These are phyloP conservation scores for Botrytis aclada DNA, from an alignment of 2,329 filamentous ascomycete genomes.

Conservation along the genomic window DNA sequence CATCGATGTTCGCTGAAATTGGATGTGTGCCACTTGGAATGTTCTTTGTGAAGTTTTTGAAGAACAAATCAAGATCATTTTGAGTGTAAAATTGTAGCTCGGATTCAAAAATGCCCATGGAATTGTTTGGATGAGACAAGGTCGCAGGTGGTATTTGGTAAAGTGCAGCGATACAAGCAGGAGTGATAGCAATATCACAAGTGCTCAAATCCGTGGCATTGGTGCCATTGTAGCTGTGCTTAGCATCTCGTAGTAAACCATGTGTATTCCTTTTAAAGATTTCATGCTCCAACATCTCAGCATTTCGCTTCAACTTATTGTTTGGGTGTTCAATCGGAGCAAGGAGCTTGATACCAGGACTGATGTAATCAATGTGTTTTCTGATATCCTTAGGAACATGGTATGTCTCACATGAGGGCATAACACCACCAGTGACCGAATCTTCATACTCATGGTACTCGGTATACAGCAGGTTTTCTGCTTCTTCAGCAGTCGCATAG, in stretches of 20 bases:
- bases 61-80: conserved; percentile 40
- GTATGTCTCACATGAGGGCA: conserved; percentile 41
- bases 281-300: conserved; percentile 1
- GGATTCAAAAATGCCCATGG: conserved; percentile 41
- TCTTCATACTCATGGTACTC: conserved; percentile 46
- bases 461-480: conserved; percentile 40
- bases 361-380: conserved; percentile 51
- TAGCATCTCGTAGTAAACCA: neutral
- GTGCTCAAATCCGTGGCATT: conserved; percentile 46
- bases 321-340: conserved; percentile 40
- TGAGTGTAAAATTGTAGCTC: conserved; percentile 40
- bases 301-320: conserved; percentile 21
- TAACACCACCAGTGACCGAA: conserved; percentile 32
- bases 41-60: conserved; percentile 31
- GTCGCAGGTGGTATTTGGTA: conserved; percentile 38
- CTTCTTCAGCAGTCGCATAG: conserved; percentile 39
- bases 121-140: conserved; percentile 32
- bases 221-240: neutral
- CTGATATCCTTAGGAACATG: conserved; percentile 47
- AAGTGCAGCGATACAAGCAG: conserved; percentile 34
- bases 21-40: conserved; percentile 38
- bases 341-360: conserved; percentile 44
- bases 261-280: conserved; percentile 16
- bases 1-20: conserved; percentile 38
- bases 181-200: conserved; percentile 30